Conservation (phyloP, 225 moss, liverwort and hornwort genomes). For the Marchantia polymorpha region DNA sequence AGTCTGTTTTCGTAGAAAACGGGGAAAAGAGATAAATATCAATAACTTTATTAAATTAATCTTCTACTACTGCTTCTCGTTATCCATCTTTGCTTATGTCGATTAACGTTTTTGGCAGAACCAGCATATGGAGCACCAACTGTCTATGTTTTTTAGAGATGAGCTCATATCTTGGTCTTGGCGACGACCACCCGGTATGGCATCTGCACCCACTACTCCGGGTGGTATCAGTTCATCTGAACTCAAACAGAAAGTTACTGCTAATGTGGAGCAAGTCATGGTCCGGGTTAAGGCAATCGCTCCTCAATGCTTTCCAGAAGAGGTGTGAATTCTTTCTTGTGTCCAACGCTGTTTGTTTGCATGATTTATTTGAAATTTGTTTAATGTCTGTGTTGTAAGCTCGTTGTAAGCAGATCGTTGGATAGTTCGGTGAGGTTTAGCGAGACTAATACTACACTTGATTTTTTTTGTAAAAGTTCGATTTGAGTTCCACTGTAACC, state of each 20-base stretch:
- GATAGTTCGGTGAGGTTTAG: too few relatives aligned
- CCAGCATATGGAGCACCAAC: slow-evolving; percentile 94
- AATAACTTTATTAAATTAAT: too few relatives aligned
- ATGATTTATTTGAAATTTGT: too few relatives aligned
- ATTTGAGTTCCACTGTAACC: too few relatives aligned
- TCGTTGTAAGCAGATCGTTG: too few relatives aligned
- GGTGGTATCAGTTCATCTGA: slow-evolving; percentile 85
- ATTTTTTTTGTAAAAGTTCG: too few relatives aligned
- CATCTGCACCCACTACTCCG: slow-evolving; percentile 56
- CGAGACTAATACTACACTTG: too few relatives aligned
- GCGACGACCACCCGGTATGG: slow-evolving; percentile 78
- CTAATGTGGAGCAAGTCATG: slow-evolving; percentile 90
- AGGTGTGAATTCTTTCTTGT: slow-evolving; percentile 39
- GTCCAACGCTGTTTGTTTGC: not conserved
- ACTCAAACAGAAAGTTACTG: slow-evolving; percentile 81
- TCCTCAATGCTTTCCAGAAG: slow-evolving; percentile 91
- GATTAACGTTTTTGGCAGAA: slow-evolving; percentile 48
- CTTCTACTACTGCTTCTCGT: too few relatives aligned
- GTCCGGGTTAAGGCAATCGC: slow-evolving; percentile 75
- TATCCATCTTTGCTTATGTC: not conserved
- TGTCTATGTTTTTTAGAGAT: slow-evolving; percentile 99
- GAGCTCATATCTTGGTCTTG: slow-evolving; percentile 99
- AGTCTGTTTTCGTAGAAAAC: too few relatives aligned
- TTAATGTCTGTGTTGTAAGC: too few relatives aligned
- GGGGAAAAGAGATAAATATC: too few relatives aligned